Evolutionary conservation across 139 green algal genomes (phyloP).

Genomic region (Marvania coccoides): DNA sequence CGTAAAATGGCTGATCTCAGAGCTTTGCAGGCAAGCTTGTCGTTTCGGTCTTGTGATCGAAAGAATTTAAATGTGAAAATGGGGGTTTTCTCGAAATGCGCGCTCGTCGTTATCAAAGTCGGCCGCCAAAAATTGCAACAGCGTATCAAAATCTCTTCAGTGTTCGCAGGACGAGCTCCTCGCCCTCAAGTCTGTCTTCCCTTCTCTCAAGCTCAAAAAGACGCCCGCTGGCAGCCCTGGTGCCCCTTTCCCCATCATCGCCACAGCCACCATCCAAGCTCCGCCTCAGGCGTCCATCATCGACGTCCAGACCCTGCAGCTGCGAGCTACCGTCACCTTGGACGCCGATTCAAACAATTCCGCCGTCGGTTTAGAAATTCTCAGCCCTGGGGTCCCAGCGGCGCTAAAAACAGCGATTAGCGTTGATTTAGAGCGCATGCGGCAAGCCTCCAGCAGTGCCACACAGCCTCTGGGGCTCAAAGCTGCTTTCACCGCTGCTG

Average conservation of each 20-base stretch:
- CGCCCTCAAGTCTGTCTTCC: background rate
- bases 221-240: background rate
- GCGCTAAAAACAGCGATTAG: background rate
- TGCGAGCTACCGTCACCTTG: background rate
- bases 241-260: constrained; percentile 15
- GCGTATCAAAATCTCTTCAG: background rate
- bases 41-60: too few species aligned
- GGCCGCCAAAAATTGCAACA: too few species aligned
- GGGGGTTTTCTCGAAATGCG: too few species aligned
- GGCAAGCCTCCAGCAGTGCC: background rate
- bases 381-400: background rate
- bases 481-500: background rate
- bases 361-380: background rate
- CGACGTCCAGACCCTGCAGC: background rate
- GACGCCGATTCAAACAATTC: background rate
- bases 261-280: background rate
- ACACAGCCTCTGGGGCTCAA: too few species aligned
- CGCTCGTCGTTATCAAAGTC: too few species aligned
- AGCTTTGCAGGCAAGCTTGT: too few species aligned
- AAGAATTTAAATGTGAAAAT: too few species aligned
- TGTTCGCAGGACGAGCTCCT: background rate
- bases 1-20: too few species aligned
- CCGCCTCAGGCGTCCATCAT: background rate
- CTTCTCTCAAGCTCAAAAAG: background rate
- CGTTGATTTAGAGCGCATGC: background rate